phyloP scores from a whole-genome alignment of 1,139 yeast genomes.

The Kodamaea suecica region DNA sequence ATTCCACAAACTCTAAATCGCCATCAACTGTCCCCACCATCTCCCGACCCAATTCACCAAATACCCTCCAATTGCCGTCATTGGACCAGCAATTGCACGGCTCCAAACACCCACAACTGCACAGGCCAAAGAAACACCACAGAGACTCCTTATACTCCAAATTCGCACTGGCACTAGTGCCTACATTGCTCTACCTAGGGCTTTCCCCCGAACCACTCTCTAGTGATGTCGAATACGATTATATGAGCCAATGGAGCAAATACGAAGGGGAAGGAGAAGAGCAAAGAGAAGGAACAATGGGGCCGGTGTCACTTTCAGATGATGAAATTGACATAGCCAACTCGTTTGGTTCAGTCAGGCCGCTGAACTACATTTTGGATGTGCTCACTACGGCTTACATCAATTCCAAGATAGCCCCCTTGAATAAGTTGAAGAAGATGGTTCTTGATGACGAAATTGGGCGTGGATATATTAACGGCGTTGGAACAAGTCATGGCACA shows the following conservation, averaged over 20 bases:
- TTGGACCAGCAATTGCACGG: too few species aligned
- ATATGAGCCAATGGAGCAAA: conserved; percentile 1
- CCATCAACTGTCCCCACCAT: too few species aligned
- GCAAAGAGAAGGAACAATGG: conserved; percentile 1
- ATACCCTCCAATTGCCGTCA: too few species aligned
- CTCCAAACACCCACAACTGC: too few species aligned
- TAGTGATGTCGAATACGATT: conserved; percentile 8
- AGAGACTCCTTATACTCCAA: conserved; percentile 7
- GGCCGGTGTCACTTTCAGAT: conserved; percentile 10
- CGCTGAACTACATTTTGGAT: conserved; percentile 19
- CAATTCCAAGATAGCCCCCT: conserved; percentile 14
- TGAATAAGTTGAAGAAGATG: conserved; percentile 3
- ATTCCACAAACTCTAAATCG: too few species aligned
- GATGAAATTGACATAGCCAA: conserved; percentile 24
- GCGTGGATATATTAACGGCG: too few species aligned
- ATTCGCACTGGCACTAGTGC: conserved; percentile 10
- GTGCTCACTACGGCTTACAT: conserved; percentile 19
- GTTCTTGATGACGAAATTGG: conserved; percentile 3
- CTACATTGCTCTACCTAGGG: conserved; percentile 8
- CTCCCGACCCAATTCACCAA: too few species aligned
- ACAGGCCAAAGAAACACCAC: too few species aligned
- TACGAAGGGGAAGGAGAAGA: too few species aligned
- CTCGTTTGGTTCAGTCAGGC: conserved; percentile 17
- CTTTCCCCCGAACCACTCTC: conserved; percentile 5
- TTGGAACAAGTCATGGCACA: too few species aligned